Base-by-base conservation (phyloP, 2,329 filamentous ascomycete genomes). In the Pseudogymnoascus verrucosus region DNA sequence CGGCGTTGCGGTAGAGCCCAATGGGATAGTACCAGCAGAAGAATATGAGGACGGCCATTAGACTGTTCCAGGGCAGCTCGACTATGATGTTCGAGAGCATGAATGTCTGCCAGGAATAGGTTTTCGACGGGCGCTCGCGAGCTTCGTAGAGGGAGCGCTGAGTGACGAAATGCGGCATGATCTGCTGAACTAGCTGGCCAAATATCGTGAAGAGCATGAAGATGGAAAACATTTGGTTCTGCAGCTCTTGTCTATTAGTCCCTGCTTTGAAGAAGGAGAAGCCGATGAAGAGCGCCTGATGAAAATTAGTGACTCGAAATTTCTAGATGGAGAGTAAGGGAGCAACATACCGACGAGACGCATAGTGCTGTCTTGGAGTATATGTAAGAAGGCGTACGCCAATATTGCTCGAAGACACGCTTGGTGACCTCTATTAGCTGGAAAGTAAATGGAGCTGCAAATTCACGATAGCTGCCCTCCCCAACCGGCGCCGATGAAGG, bases 171-270 rank as follows among this genome's bases (percentile, higher is more conserved):
- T 85, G 77, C 0, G 83, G 83, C 71, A 85, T 82, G 42, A 85
- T 77, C 69, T 85, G 83, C 19, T 81, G 80, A 67, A 86, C 77
- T 59, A 84, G 80, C 63, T 83, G 82, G 0, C 82, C 83, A 0
- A 83, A 81, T 54, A 87, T 81, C 65, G 86, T 86, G 64, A 85
- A 83, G 72, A 86, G 86, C 69, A 85, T 84, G 76, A 87, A 86
- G 57, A 86, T 76, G 8, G 83, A 82, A 67, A 86, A 86, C 1
- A 86, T 74, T 42, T 80, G 78, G 31, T 83, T 73, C 70, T 85
- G 83, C 16, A 85, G 68, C 34, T 81, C 81, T 10, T 73, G 75
- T 0, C 82, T 76, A 0, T 76, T 78, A 61, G 80, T 71, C 0
- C 81, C 82, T 28, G 86, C 78, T 71, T 79, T 81, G 83, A 83